Conservation (phyloP, 108 stramenopile genomes). For the Skeletonema potamos region DNA sequence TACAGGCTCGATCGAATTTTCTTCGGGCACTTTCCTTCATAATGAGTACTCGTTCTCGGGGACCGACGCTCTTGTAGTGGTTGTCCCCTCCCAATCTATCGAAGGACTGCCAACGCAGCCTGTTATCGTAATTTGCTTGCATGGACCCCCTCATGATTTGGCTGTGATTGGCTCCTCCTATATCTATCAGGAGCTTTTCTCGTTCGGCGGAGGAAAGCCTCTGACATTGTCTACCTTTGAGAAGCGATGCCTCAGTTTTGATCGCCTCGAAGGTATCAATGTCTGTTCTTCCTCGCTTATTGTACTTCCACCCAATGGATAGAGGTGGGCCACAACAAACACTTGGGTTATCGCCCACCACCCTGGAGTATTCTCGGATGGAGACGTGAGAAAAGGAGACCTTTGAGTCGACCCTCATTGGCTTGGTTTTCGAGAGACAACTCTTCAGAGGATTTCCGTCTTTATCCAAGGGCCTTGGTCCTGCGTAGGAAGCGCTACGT, state of each 20-base stretch:
- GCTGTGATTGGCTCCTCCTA: constrained; percentile 30
- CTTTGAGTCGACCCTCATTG: background rate
- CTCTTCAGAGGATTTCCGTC: constrained; percentile 30
- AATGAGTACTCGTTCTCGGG: constrained; percentile 31
- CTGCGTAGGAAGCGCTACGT: constrained; percentile 11
- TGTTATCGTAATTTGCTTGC: constrained; percentile 20
- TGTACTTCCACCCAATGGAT: constrained; percentile 62
- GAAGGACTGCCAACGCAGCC: constrained; percentile 26
- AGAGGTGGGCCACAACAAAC: constrained; percentile 64
- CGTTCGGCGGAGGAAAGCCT: constrained; percentile 27
- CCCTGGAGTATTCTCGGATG: constrained; percentile 36
- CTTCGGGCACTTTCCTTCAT: constrained; percentile 42
- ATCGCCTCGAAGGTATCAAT: constrained; percentile 38
- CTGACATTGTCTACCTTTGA: background rate
- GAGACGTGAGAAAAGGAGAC: constrained; percentile 32
- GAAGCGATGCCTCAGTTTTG: background rate
- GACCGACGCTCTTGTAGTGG: constrained; percentile 14
- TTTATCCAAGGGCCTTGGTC: constrained; percentile 10
- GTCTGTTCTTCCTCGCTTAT: constrained; percentile 26
- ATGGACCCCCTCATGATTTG: constrained; percentile 25
- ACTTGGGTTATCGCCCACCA: constrained; percentile 64
- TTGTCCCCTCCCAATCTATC: constrained; percentile 28
- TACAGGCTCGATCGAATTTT: constrained; percentile 27
- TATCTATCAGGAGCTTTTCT: constrained; percentile 16
- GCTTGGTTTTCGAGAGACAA: constrained; percentile 12